Base-by-base conservation (phyloP, 2,329 filamentous ascomycete genomes). In the Ophiostoma australiae region DNA sequence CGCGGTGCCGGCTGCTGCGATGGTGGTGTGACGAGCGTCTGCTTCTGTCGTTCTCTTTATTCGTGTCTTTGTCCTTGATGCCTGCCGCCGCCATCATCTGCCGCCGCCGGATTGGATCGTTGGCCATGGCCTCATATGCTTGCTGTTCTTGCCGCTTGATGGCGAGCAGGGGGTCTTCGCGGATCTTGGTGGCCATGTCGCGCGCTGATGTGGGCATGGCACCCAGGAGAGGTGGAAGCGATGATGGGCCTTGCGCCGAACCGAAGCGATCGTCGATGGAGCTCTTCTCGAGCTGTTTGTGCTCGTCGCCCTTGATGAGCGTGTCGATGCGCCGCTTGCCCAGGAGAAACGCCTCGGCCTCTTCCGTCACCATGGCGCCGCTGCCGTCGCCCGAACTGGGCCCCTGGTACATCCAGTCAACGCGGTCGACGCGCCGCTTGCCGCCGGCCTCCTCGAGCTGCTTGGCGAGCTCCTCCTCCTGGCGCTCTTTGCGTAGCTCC, bases 381-480 rank as follows among this genome's bases (percentile, higher is more conserved):
- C 84, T 83, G 77, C 91, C 90, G 48, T 92, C 92, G 76, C 87
- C 84, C 68, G 90, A 91, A 8, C 63, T 35, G n/a, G 95, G 93
- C 1, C 94, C 94, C 76, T 91, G 89, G 81, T 99, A 99, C 93
- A 99, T 97, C 92, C 95, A 99, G 77, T 98, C 95, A 35, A 99
- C 94, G 48, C 93, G 89, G 76, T 94, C 90, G 39, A 91, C 82
- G 70, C 90, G 86, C 77, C 93, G 94, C 76, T 87, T 88, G 71
- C 94, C 93, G 52, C 95, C 95, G 0, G 93, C 91, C 2, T 91
- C 90, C 80, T 97, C 95, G 71, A 97, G 92, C 75, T 98, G 86
- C 69, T 89, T 88, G 80, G 97, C 92, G 0, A 98, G 87, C 79
- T 98, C 94, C 79, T 97, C 93, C 75, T 97, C 91, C 67, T 91